Conservation (phyloP, 2,329 filamentous ascomycete species). For the Pochonia chlamydosporia region DNA sequence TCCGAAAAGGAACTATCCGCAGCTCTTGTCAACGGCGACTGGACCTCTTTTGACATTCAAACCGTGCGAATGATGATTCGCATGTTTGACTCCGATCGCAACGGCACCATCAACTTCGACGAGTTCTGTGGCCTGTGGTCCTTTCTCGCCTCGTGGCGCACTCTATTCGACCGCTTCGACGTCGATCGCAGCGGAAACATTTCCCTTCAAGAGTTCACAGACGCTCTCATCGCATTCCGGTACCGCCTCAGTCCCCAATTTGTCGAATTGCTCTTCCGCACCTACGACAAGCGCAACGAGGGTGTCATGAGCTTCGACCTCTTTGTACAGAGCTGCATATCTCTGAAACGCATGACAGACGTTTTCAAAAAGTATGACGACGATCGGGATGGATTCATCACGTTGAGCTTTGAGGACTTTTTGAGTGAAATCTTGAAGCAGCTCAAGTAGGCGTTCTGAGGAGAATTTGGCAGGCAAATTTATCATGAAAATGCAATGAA, state of each 20-base stretch:
- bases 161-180: constrained; percentile 93
- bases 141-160: constrained; percentile 90
- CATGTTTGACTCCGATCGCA: constrained; percentile 95
- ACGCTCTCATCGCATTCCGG: constrained; percentile 87
- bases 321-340: constrained; percentile 96
- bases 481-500: not conserved
- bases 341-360: constrained; percentile 96
- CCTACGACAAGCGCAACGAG: constrained; percentile 73
- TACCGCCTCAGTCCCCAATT: constrained; percentile 85
- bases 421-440: constrained; percentile 62
- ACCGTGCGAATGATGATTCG: constrained; percentile 99
- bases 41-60: constrained; percentile 85
- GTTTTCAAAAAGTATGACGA: constrained; percentile 99
- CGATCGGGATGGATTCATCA: constrained; percentile 90
- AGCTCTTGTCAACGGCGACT: constrained; percentile 94
- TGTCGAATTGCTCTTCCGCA: constrained; percentile 76
- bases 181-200: constrained; percentile 83
- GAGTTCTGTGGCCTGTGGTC: constrained; percentile 97
- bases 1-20: constrained; percentile 82
- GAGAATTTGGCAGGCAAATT: not conserved
- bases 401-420: constrained; percentile 76
- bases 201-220: constrained; percentile 77
- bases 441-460: constrained; percentile 38
- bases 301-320: constrained; percentile 85
- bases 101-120: constrained; percentile 84